Evolutionary conservation across 352 stramenopile species (phyloP).

Genomic region (Pilasporangium apinafurcum): DNA sequence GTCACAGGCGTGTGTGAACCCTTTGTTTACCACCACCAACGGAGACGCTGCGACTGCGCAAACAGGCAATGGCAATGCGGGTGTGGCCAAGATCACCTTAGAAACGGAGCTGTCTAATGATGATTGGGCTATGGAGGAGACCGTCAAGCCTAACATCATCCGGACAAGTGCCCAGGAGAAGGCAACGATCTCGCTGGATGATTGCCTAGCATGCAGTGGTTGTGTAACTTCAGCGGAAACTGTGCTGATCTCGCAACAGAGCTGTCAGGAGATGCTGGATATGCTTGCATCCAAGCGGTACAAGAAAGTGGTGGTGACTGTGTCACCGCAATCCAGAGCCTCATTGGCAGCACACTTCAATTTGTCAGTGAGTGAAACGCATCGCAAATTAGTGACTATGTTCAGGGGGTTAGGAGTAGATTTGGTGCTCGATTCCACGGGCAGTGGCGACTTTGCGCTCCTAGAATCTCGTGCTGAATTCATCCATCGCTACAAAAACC

Average conservation of each 20-base stretch:
- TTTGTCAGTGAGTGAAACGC: constrained; percentile 51
- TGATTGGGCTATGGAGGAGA: constrained; percentile 37
- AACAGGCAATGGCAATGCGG: constrained; percentile 1
- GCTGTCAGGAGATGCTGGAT: constrained; percentile 84
- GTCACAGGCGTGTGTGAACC: constrained; percentile 92
- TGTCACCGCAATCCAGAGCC: constrained; percentile 85
- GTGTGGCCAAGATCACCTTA: constrained; percentile 68
- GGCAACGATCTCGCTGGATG: constrained; percentile 92
- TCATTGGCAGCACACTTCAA: constrained; percentile 83
- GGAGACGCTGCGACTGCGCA: not conserved
- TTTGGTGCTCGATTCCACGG: constrained; percentile 90
- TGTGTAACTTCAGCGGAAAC: constrained; percentile 98
- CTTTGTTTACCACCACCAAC: constrained; percentile 75
- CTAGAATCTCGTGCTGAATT: constrained; percentile 92
- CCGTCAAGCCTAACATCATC: constrained; percentile 72
- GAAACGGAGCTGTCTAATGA: constrained; percentile 61
- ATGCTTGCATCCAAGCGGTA: constrained; percentile 37
- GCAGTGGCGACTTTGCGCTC: constrained; percentile 88
- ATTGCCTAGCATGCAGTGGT: constrained; percentile 96
- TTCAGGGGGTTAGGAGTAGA: constrained; percentile 83
- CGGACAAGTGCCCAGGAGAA: constrained; percentile 70
- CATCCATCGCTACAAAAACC: constrained; percentile 72
- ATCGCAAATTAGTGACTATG: constrained; percentile 70
- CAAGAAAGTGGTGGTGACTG: constrained; percentile 73
- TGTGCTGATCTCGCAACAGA: constrained; percentile 97